Evolutionary conservation across 192 early-diverging fungal genomes (phyloP), one percentile per base, ranked within the genome.

Genomic region (Coemansia umbellata): DNA sequence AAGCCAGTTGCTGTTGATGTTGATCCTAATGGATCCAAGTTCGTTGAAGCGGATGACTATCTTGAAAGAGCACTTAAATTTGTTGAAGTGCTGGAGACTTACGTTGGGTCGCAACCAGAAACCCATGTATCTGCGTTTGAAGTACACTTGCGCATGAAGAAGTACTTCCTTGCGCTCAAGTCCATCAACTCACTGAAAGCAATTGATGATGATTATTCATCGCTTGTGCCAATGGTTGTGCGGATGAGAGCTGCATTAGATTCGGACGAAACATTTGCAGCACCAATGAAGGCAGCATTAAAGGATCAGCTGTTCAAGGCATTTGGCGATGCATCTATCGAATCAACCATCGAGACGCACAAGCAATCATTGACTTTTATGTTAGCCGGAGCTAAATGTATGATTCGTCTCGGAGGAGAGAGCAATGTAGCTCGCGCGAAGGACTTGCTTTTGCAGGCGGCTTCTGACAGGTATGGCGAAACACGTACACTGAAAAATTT

Each of bases 11-110:
- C 54, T 28, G 66, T 67, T 9, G 78, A 74, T 31, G 56, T 58
- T 28, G 60, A 55, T 44, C 69, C 68, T 5, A 74, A 47, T 22
- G 72, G 74, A 22, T 28, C 66, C 36, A 47, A 26, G 7, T 81
- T 71, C 55, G 45, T 83, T 19, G 72, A 85, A 41, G 81, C 81
- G 15, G 70, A 63, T 9, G 83, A 87, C 65, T 85, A 85, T 40
- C 68, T 96, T 18, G 84, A 67, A 2, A 87, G 87, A 22, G 88
- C 91, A 4, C 79, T 85, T 37, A 84, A 85, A 68, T 90, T 93
- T 37, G 70, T 93, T 36, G 79, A 85, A 53, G 83, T 83, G 10
- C 75, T 98, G 13, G 72, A 75, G 24, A 56, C n/a, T 8, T 47
- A 32, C 2, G 52, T 53, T 19, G 51, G 56, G 33, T 23, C 30